phyloP scores from a whole-genome alignment of 2,329 filamentous ascomycete genomes.

The Fusarium brachygibbosum region DNA sequence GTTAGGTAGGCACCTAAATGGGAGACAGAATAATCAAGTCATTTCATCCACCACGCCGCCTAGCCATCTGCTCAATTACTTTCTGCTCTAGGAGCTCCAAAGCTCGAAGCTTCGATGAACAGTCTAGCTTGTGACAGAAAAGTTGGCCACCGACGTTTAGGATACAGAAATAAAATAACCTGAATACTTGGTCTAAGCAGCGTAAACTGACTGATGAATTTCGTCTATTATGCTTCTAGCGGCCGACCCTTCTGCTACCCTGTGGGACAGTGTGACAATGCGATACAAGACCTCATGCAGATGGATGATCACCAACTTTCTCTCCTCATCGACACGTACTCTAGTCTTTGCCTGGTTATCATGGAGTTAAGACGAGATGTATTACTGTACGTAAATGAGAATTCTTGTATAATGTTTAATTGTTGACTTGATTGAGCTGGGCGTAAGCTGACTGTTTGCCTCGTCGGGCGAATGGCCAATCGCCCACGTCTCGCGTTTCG shows the following conservation, averaged over 20 bases:
- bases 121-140: background rate
- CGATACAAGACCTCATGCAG: background rate
- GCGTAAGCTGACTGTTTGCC: constrained; percentile 4
- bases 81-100: background rate
- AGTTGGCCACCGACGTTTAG: too few relatives aligned
- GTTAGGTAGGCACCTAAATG: background rate
- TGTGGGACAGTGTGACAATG: background rate
- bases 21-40: background rate
- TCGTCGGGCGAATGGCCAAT: background rate
- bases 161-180: too few relatives aligned
- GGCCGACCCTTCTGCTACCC: too few relatives aligned
- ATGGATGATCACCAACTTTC: background rate
- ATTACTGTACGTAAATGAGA: background rate
- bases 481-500: background rate
- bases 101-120: background rate
- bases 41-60: background rate
- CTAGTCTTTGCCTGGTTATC: background rate
- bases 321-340: background rate
- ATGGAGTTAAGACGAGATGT: too few relatives aligned
- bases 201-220: too few relatives aligned
- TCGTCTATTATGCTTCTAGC: too few relatives aligned
- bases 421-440: too few relatives aligned
- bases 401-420: background rate
- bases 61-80: background rate
- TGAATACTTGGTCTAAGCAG: too few relatives aligned